Percentiles rank a stretch among this genome's conserved stretches.
Evolutionary conservation across 257 asterid species (phyloP).

Genomic region (Rauvolfia tetraphylla): DNA sequence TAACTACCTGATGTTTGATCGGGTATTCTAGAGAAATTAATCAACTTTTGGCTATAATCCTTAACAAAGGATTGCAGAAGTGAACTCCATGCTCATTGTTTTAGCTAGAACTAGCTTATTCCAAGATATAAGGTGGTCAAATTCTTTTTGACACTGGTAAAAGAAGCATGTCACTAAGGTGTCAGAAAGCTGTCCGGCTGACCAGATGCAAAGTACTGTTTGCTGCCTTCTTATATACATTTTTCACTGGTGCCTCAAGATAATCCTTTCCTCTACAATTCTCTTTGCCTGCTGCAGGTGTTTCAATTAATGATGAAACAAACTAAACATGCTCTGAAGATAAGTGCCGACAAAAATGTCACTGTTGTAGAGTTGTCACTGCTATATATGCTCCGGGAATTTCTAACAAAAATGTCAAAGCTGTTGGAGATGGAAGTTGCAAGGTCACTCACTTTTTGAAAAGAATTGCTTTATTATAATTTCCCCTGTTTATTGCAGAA

Average conservation of each 20-base stretch:
- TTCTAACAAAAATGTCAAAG: background rate
- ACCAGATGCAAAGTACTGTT: background rate
- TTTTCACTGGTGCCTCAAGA: background rate
- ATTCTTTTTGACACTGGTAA: background rate
- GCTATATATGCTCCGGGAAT: background rate
- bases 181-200: background rate
- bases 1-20: background rate
- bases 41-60: background rate
- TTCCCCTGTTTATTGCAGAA: background rate
- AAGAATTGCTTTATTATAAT: no score
- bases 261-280: background rate
- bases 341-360: background rate
- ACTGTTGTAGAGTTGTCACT: background rate
- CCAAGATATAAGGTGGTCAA: background rate
- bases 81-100: background rate
- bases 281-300: slow-evolving; percentile 1
- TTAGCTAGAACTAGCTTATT: background rate
- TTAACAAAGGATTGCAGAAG: background rate
- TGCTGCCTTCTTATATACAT: background rate
- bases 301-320: background rate
- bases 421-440: background rate
- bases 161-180: background rate
- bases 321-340: no score
- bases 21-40: background rate
- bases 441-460: background rate